These are phyloP conservation scores for Teunomyces aglyptinius DNA, from an alignment of 805 yeast species.

Conservation along the genomic window DNA sequence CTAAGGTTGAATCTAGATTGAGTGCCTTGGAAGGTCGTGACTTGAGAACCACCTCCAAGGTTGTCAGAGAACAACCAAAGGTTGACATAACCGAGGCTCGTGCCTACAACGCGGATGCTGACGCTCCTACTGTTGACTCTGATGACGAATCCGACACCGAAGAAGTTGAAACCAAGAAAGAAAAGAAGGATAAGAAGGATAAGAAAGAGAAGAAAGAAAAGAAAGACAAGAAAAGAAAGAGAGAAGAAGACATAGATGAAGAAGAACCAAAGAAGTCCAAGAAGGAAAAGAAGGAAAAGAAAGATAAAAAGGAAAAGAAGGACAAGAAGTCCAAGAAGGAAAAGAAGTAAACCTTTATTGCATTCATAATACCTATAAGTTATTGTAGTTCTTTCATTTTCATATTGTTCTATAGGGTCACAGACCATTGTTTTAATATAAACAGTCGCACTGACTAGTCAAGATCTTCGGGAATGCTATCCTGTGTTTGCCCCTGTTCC, in stretches of 20 bases:
- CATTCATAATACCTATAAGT: conserved; percentile 4
- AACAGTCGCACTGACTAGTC: conserved; percentile 4
- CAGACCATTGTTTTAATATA: conserved; percentile 4
- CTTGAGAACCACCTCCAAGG: conserved; percentile 82
- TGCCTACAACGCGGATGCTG: conserved; percentile 95
- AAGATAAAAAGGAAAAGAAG: conserved; percentile 44
- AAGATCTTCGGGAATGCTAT: not conserved
- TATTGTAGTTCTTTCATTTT: conserved; percentile 4
- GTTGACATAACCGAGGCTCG: conserved; percentile 80
- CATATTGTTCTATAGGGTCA: conserved; percentile 5
- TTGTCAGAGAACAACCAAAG: conserved; percentile 80
- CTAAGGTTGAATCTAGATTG: conserved; percentile 91
- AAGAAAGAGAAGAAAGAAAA: conserved; percentile 26
- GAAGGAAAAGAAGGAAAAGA: conserved; percentile 54
- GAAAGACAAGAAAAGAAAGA: conserved; percentile 22
- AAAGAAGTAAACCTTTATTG: conserved; percentile 17
- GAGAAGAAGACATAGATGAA: conserved; percentile 25
- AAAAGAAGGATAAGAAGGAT: conserved; percentile 31
- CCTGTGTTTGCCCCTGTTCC: not conserved
- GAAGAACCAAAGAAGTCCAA: conserved; percentile 38
- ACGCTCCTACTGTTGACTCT: conserved; percentile 51
- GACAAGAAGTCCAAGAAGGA: conserved; percentile 37
- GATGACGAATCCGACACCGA: conserved; percentile 33
- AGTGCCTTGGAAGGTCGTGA: conserved; percentile 97
- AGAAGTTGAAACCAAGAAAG: conserved; percentile 30